Conservation (phyloP, 2,329 filamentous ascomycete genomes). For the Venturia effusa region DNA sequence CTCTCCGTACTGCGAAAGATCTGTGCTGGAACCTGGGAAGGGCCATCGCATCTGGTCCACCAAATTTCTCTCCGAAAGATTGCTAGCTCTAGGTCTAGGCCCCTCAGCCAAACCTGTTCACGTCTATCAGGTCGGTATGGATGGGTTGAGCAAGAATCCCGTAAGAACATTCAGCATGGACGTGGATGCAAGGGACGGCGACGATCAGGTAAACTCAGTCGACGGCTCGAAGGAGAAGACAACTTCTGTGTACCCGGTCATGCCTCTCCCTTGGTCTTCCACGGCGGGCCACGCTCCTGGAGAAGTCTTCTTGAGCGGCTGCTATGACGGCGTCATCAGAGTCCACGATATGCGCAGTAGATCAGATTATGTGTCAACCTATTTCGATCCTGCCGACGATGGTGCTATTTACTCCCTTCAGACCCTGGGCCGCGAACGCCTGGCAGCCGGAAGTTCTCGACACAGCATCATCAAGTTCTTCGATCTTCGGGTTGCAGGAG, state of each 20-base stretch:
- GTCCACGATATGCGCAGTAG: conserved; percentile 51
- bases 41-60: conserved; percentile 33
- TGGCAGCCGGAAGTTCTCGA: conserved; percentile 45
- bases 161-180: conserved; percentile 29
- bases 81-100: conserved; percentile 41
- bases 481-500: conserved; percentile 44
- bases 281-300: conserved; percentile 25
- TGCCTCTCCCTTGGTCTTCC: conserved; percentile 26
- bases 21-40: neutral
- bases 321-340: conserved; percentile 45
- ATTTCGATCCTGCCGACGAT: conserved; percentile 45
- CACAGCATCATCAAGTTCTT: conserved; percentile 52
- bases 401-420: conserved; percentile 49
- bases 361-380: conserved; percentile 36
- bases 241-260: conserved; percentile 36
- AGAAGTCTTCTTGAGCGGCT: conserved; percentile 47
- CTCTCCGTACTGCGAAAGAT: neutral
- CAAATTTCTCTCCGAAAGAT: conserved; percentile 39
- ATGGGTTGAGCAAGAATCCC: conserved; percentile 29
- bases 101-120: conserved; percentile 33
- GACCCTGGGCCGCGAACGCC: conserved; percentile 43
- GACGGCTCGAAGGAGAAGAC: conserved; percentile 23
- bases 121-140: conserved; percentile 39
- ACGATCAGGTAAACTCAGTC: conserved; percentile 17
- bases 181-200: conserved; percentile 14